Percentiles rank a stretch among this genome's conserved stretches.
Evolutionary conservation across 176 grass and related monocot genomes (phyloP).

Genomic region (Echinochloa phyllopogon): DNA sequence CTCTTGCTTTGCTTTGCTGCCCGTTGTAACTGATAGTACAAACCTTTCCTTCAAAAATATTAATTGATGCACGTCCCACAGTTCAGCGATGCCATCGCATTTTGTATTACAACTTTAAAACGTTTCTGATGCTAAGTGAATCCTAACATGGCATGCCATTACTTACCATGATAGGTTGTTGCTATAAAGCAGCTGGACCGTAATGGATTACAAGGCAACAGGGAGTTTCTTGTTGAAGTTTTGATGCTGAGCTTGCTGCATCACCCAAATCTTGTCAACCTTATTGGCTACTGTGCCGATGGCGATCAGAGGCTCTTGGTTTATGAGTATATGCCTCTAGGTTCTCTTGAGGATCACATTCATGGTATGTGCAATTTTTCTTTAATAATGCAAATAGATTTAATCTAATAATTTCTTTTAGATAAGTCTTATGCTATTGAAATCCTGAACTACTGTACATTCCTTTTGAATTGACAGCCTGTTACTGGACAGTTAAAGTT

Average conservation of each 20-base stretch:
- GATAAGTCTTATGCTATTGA: conserved; percentile 33
- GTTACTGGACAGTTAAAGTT: neutral
- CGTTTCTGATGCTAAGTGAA: neutral
- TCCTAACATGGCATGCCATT: conserved; percentile 13
- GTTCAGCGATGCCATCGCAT: neutral
- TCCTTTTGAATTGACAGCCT: neutral
- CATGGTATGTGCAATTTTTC: too few species aligned
- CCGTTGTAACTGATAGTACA: neutral
- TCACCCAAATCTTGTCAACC: conserved; percentile 67
- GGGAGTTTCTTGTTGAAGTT: conserved; percentile 64
- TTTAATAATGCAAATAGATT: too few species aligned
- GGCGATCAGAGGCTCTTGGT: conserved; percentile 67
- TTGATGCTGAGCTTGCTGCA: conserved; percentile 69
- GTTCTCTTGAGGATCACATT: conserved; percentile 70
- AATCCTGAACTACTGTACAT: neutral
- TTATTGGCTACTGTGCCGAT: conserved; percentile 70
- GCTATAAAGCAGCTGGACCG: conserved; percentile 74
- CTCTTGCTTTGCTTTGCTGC: neutral
- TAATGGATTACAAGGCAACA: conserved; percentile 68
- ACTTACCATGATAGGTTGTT: conserved; percentile 45
- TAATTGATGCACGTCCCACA: conserved; percentile 5
- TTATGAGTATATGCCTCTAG: conserved; percentile 69
- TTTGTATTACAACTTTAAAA: neutral
- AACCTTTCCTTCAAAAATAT: too few species aligned
- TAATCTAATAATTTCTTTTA: too few species aligned